phyloP scores from a whole-genome alignment of 1,284 basidiomycete genomes.

The Ustilago bromivora region DNA sequence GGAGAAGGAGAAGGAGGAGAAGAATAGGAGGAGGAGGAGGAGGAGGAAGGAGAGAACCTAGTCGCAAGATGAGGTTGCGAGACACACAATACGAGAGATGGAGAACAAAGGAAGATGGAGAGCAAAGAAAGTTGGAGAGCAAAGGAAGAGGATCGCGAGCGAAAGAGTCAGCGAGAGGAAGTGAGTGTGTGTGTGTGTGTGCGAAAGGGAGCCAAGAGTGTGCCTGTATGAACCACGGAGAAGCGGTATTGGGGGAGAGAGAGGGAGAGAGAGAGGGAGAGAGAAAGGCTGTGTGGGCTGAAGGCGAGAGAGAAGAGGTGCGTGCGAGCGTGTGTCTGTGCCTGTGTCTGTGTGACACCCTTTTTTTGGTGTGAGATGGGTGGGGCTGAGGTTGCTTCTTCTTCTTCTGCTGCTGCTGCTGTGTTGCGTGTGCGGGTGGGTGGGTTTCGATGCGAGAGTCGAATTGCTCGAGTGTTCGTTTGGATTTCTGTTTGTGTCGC shows the following conservation, averaged over 20 bases:
- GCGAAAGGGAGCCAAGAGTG: not conserved
- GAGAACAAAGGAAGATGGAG: not conserved
- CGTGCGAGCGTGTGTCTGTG: not conserved
- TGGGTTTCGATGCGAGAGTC: not conserved
- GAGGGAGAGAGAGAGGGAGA: not conserved
- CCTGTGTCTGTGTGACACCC: not conserved
- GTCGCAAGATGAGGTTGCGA: slow-evolving; percentile 4
- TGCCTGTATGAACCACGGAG: not conserved
- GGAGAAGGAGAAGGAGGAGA: too few relatives aligned
- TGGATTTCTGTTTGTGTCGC: not conserved
- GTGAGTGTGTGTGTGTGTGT: not conserved
- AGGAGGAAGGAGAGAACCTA: not conserved
- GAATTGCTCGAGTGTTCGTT: slow-evolving; percentile 1
- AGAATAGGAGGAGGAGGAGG: not conserved
- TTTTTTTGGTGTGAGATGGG: not conserved
- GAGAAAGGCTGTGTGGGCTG: slow-evolving; percentile 1
- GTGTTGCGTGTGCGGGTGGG: slow-evolving; percentile 4
- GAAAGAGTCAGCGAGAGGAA: not conserved
- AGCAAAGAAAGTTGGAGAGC: not conserved
- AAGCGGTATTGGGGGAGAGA: not conserved
- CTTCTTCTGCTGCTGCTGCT: not conserved
- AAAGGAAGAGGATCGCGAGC: not conserved
- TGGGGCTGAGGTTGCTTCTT: not conserved
- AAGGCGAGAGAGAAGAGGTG: not conserved
- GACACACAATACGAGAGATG: slow-evolving; percentile 1